A percentile compares a stretch with the other conserved stretches of the same genome.
phyloP scores from a whole-genome alignment of 257 asterid genomes.

The Marsdenia floribunda region DNA sequence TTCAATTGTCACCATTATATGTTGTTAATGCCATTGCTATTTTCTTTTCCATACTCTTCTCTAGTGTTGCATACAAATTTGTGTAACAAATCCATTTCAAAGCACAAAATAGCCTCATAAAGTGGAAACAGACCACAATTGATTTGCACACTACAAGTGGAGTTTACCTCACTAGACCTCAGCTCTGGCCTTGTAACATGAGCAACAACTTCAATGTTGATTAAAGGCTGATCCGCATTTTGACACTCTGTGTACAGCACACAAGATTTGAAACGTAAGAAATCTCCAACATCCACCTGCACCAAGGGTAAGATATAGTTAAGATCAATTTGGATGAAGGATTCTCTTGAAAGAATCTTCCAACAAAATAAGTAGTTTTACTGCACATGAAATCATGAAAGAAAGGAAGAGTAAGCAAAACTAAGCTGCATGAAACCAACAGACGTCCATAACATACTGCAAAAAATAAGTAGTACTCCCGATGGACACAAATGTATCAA shows the following conservation, averaged over 20 bases:
- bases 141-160: background rate
- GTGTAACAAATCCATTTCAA: background rate
- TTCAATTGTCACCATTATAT: background rate
- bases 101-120: background rate
- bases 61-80: background rate
- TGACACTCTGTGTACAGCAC: slow-evolving; percentile 76
- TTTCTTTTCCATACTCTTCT: background rate
- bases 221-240: slow-evolving; percentile 61
- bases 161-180: slow-evolving; percentile 85
- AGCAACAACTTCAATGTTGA: slow-evolving; percentile 84
- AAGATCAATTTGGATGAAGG: background rate
- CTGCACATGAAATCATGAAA: background rate
- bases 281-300: slow-evolving; percentile 98
- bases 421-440: background rate
- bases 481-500: background rate
- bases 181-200: slow-evolving; percentile 94
- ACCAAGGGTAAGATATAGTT: slow-evolving; percentile 4
- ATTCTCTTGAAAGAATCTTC: background rate
- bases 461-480: background rate
- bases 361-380: background rate
- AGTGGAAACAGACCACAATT: background rate
- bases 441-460: background rate
- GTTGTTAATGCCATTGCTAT: background rate
- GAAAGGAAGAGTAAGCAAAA: background rate
- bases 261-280: slow-evolving; percentile 84